Evolutionary conservation across 2,329 filamentous ascomycete genomes (phyloP), one percentile per base, ranked within the genome.

Genomic region (Neonectria ditissima): DNA sequence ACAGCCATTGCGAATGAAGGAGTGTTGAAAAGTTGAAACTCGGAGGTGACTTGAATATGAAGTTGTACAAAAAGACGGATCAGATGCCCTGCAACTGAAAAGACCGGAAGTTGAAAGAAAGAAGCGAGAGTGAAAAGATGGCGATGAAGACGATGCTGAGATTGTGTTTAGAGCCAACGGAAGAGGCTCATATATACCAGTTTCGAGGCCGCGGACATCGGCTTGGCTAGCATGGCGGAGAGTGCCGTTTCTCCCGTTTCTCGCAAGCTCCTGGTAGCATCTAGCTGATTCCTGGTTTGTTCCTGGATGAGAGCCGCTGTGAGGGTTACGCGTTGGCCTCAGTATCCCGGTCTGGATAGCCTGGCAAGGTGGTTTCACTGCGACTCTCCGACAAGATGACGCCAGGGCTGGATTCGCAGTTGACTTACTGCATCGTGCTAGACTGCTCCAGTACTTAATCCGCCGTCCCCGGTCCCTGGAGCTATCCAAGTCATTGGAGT

Each of bases 71-170:
- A 70, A 55, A 56, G 60, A 73, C 63, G 67, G 55, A 72, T 62
- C 67, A 74, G 72, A 68, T 72, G 71, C 65, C 59, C 71, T 65
- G 71, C 72, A 74, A 71, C 72, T 73, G 70, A 64, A 69, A 63
- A 66, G 67, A 68, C 61, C 34, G 60, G 51, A 51, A 37, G 28
- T 63, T 67, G 65, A 73, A 73, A 65, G 62, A 63, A 72, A 69
- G 59, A 57, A 71, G 62, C 39, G 63, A 60, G 51, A 48, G 55
- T 62, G 41, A 59, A 72, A 64, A 62, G 47, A 62, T 55, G 65
- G 67, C 61, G 69, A 73, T 72, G 71, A 54, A 66, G 62, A 69
- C 63, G 62, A 66, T 48, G 59, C 41, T 56, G 53, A 43, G 51
- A 59, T 58, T 16, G 34, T 32, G 44, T 57, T 44, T 8, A 65